These are phyloP conservation scores for Discostella stelligeroides DNA, from an alignment of 108 stramenopile species.

Conservation along the genomic window DNA sequence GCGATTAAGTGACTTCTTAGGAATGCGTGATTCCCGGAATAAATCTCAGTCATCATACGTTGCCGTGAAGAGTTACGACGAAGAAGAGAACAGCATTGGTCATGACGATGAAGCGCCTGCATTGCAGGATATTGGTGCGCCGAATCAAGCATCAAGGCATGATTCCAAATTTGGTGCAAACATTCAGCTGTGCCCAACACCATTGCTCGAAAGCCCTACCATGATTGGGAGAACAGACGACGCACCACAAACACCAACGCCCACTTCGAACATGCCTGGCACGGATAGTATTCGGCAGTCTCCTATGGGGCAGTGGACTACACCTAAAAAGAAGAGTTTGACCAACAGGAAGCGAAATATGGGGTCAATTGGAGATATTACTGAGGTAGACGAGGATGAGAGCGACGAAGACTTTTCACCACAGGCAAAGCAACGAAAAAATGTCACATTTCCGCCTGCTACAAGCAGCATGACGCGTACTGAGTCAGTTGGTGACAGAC, in stretches of 20 bases:
- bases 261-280: constrained; percentile 5
- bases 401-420: constrained; percentile 23
- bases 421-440: constrained; percentile 42
- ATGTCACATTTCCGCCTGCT: constrained; percentile 23
- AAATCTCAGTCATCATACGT: constrained; percentile 17
- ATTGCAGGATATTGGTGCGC: not conserved
- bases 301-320: constrained; percentile 61
- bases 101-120: constrained; percentile 32
- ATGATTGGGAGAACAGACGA: constrained; percentile 7
- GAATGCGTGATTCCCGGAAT: constrained; percentile 11
- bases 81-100: not conserved
- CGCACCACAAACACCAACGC: constrained; percentile 11
- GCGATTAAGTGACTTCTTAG: constrained; percentile 39
- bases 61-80: not conserved
- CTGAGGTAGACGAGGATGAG: constrained; percentile 27
- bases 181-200: constrained; percentile 27
- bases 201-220: constrained; percentile 34
- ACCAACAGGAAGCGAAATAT: constrained; percentile 33
- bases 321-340: constrained; percentile 45
- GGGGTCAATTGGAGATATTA: constrained; percentile 3
- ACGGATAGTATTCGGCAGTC: constrained; percentile 22
- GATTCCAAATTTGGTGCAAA: constrained; percentile 12
- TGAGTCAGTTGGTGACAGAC: constrained; percentile 18
- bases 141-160: not conserved
- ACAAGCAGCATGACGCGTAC: constrained; percentile 17